These are phyloP conservation scores for Magnolia changhungtana DNA, from an alignment of 164 flowering plant species.

Conservation along the genomic window DNA sequence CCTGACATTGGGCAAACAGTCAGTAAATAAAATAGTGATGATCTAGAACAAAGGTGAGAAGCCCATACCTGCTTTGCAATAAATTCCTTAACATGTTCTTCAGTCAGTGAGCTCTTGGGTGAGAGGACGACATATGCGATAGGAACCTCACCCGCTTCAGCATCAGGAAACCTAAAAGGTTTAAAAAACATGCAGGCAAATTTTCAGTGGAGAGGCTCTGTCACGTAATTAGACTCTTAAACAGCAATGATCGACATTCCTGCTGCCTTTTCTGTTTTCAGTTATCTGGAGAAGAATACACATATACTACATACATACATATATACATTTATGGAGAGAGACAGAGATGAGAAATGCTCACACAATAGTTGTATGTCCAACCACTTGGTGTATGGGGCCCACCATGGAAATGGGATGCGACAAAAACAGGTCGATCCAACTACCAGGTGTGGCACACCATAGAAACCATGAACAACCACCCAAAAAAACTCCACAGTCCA, in stretches of 20 bases:
- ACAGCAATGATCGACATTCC: neutral
- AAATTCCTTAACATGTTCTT: constrained; percentile 60
- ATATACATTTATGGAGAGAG: no score
- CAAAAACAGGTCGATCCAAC: no score
- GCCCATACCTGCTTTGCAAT: constrained; percentile 64
- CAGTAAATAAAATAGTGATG: neutral
- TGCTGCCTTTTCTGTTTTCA: neutral
- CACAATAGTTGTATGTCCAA: no score
- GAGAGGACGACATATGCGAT: constrained; percentile 71
- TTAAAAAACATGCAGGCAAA: constrained; percentile 6
- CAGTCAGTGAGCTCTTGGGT: constrained; percentile 58
- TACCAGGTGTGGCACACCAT: no score
- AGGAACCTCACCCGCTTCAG: constrained; percentile 89
- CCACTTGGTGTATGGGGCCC: no score
- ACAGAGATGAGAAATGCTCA: no score
- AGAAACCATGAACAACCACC: no score
- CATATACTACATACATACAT: no score
- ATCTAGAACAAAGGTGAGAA: neutral
- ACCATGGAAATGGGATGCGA: no score
- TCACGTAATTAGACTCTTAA: neutral
- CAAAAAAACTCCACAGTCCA: no score
- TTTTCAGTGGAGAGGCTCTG: neutral
- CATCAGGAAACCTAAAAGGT: constrained; percentile 61
- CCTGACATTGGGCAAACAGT: neutral
- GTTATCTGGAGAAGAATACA: no score